These are phyloP conservation scores for Metschnikowia chrysomelidarum DNA, from an alignment of 805 yeast species.

Conservation along the genomic window DNA sequence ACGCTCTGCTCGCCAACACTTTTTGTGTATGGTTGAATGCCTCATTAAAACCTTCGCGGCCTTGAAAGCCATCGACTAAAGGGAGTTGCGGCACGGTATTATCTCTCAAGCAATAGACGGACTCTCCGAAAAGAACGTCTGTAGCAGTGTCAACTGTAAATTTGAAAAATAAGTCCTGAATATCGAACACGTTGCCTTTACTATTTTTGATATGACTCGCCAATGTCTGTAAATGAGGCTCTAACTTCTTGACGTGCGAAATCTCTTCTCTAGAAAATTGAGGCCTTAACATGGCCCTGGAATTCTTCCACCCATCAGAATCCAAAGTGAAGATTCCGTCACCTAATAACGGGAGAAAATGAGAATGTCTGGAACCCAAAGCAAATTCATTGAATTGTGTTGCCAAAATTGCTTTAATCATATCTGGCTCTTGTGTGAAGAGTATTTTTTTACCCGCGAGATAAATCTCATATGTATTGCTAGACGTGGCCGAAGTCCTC, in stretches of 20 bases:
- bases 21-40: slow-evolving; percentile 36
- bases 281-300: slow-evolving; percentile 44
- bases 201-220: slow-evolving; percentile 27
- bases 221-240: slow-evolving; percentile 39
- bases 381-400: slow-evolving; percentile 42
- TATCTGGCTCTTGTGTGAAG: slow-evolving; percentile 39
- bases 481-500: neutral
- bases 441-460: slow-evolving; percentile 23
- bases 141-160: slow-evolving; percentile 43
- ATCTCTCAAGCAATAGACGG: slow-evolving; percentile 33
- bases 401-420: slow-evolving; percentile 41
- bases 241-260: slow-evolving; percentile 38
- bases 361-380: slow-evolving; percentile 38
- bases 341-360: slow-evolving; percentile 38
- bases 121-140: slow-evolving; percentile 42
- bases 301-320: slow-evolving; percentile 43
- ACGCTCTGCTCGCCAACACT: slow-evolving; percentile 33
- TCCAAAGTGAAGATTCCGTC: slow-evolving; percentile 46
- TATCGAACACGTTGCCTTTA: slow-evolving; percentile 32
- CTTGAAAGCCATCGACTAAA: slow-evolving; percentile 23
- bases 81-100: slow-evolving; percentile 26
- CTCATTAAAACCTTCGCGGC: slow-evolving; percentile 32
- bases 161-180: slow-evolving; percentile 38
- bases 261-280: slow-evolving; percentile 45
- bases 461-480: slow-evolving; percentile 10